Percentiles rank a stretch among this genome's conserved stretches.
Evolutionary conservation across 2,329 filamentous ascomycete species (phyloP).

Genomic region (Sporothrix brasiliensis): DNA sequence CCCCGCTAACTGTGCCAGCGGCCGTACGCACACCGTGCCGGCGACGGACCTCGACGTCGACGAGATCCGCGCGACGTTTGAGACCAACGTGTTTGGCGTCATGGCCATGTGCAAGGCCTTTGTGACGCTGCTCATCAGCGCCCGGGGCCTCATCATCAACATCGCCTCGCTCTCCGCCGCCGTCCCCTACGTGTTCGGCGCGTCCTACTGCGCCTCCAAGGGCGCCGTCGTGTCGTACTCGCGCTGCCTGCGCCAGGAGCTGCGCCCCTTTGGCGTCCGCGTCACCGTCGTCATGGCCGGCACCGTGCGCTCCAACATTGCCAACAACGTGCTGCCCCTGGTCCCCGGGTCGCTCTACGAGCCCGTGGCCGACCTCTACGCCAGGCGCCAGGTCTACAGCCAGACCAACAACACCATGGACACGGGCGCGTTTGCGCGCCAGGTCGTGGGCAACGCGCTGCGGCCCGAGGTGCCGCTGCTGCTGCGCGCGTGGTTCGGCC

Average conservation of each 20-base stretch:
- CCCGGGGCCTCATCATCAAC: slow-evolving; percentile 58
- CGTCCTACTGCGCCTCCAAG: slow-evolving; percentile 60
- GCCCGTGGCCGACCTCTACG: slow-evolving; percentile 51
- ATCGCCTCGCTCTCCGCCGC: slow-evolving; percentile 57
- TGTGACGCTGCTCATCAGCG: slow-evolving; percentile 52
- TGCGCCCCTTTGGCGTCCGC: slow-evolving; percentile 57
- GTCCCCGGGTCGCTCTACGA: slow-evolving; percentile 53
- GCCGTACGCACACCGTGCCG: slow-evolving; percentile 55
- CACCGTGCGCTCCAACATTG: slow-evolving; percentile 56
- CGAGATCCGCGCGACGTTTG: slow-evolving; percentile 57
- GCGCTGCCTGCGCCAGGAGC: slow-evolving; percentile 56
- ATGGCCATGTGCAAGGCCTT: slow-evolving; percentile 60
- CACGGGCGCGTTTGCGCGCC: slow-evolving; percentile 49
- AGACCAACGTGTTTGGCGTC: slow-evolving; percentile 61
- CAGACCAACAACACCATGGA: slow-evolving; percentile 53
- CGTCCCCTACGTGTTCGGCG: slow-evolving; percentile 57
- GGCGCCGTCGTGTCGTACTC: slow-evolving; percentile 58
- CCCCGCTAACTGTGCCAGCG: slow-evolving; percentile 43
- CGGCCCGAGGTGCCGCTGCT: slow-evolving; percentile 42
- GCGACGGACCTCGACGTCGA: slow-evolving; percentile 56
- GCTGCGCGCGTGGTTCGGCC: slow-evolving; percentile 45
- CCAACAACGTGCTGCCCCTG: slow-evolving; percentile 47
- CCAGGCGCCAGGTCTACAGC: slow-evolving; percentile 52
- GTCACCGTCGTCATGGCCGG: slow-evolving; percentile 62
- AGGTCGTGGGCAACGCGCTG: slow-evolving; percentile 50